These are phyloP conservation scores for Lentinula boryana DNA, from an alignment of 768 basidiomycete genomes.

Conservation along the genomic window DNA sequence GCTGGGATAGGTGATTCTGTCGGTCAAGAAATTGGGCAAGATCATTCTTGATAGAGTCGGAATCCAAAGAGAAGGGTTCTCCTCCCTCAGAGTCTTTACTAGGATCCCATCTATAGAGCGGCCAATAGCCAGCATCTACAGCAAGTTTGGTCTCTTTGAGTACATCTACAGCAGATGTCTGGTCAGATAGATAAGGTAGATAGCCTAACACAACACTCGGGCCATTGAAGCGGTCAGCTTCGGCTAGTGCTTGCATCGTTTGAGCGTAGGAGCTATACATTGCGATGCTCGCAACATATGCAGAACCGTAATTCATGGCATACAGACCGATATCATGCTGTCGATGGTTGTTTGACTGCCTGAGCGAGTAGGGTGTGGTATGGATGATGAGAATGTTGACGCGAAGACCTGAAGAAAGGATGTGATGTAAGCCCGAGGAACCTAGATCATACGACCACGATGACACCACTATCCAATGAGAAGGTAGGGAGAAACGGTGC, in stretches of 20 bases:
- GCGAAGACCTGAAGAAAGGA: conserved; percentile 62
- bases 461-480: conserved; percentile 74
- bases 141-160: conserved; percentile 75
- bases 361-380: conserved; percentile 57
- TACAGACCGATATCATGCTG: conserved; percentile 79
- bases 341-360: conserved; percentile 45
- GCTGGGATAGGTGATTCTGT: conserved; percentile 94
- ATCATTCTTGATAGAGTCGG: conserved; percentile 90
- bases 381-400: conserved; percentile 74
- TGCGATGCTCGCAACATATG: conserved; percentile 69
- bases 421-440: conserved; percentile 68
- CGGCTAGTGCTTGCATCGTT: conserved; percentile 64
- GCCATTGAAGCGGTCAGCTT: conserved; percentile 64
- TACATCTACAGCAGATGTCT: conserved; percentile 53
- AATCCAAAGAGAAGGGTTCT: conserved; percentile 87
- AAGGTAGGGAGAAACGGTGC: conserved; percentile 40
- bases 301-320: conserved; percentile 76
- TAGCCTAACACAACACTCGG: conserved; percentile 73
- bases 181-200: conserved; percentile 59
- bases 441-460: conserved; percentile 78
- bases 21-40: conserved; percentile 90
- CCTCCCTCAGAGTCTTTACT: conserved; percentile 31
- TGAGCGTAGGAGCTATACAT: conserved; percentile 73
- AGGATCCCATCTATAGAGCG: conserved; percentile 76
- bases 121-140: conserved; percentile 76